These are phyloP conservation scores for Salmacisia buchloeana DNA, from an alignment of 1,284 basidiomycete genomes.

Conservation along the genomic window DNA sequence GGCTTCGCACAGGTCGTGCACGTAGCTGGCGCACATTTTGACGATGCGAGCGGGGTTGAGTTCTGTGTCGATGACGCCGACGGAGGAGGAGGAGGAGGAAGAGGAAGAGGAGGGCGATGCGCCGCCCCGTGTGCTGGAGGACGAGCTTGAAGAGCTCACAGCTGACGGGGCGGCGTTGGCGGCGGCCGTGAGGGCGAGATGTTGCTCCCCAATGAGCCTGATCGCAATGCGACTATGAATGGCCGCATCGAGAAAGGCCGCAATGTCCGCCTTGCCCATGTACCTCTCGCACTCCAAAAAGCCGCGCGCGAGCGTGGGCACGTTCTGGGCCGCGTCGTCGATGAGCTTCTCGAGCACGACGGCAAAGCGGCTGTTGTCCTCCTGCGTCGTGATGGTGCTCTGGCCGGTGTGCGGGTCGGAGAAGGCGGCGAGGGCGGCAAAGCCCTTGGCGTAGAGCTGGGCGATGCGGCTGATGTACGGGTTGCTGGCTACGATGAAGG, in stretches of 20 bases:
- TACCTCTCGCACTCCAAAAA: conserved; percentile 81
- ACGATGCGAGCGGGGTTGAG: conserved; percentile 49
- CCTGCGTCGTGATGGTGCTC: conserved; percentile 57
- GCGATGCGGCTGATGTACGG: conserved; percentile 74
- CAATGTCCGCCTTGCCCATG: conserved; percentile 70
- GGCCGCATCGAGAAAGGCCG: conserved; percentile 72
- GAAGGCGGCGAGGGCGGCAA: conserved; percentile 66
- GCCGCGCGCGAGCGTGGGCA: conserved; percentile 81
- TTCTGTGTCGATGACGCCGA: conserved; percentile 43
- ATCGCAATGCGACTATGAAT: conserved; percentile 82
- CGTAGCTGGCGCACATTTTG: conserved; percentile 60
- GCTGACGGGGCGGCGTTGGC: background rate
- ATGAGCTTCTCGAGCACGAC: conserved; percentile 67
- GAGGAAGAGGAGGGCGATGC: background rate
- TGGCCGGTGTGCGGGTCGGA: conserved; percentile 28
- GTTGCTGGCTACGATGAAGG: conserved; percentile 76
- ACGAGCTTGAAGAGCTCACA: background rate
- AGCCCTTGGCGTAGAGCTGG: conserved; percentile 68
- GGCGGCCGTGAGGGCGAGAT: conserved; percentile 62
- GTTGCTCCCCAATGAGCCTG: conserved; percentile 84
- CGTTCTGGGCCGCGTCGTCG: conserved; percentile 73
- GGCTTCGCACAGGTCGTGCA: conserved; percentile 75
- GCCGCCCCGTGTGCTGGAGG: background rate
- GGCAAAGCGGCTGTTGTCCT: conserved; percentile 68
- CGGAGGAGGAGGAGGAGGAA: conserved; percentile 24